Base-by-base conservation (phyloP, 768 basidiomycete species). In the Royoungia palumana region DNA sequence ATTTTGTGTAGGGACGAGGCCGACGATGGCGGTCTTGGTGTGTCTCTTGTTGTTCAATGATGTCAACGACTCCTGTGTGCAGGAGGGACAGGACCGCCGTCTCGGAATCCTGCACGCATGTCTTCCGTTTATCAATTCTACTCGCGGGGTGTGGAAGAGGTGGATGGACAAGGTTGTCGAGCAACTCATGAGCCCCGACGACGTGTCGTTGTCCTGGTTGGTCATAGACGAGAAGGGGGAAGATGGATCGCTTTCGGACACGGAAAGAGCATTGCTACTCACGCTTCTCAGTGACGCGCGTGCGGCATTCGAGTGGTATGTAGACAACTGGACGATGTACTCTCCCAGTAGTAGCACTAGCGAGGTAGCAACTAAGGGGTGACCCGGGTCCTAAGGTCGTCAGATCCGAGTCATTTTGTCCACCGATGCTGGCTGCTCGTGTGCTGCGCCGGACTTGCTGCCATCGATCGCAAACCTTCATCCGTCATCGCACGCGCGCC, bases 381-480 rank as follows among this genome's bases (percentile, higher is more conserved):
- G 60, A 52, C 19, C 41, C 24, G 63, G 63, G 63, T 64, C 63
- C 51, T 44, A 2, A 19, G 10, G 8, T 53, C 55, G 62, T 64
- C 62, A 63, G 25, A 27, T 16, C 30, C 5, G 22, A 24, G 22
- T 25, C 24, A 57, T 49, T 53, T 50, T 44, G 46, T 44, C 27
- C 27, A 54, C 53, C 40, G 50, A 64, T 58, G 64, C 49, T 50
- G 19, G 35, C 46, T 40, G 22, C 44, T 22, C 59, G 53, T 44
- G 52, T 32, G 24, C 49, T 62, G 25, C 41, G 53, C 44, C 62
- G 56, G 20, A 53, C 52, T 43, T 38, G 56, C 38, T 5, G 46
- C 51, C 55, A 73, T 75, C 74, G 73, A 75, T 73, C 56, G 37
- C 56, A 47, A 34, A 40, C 50, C 17, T 57, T 46, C 11, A 46